Evolutionary conservation across 345 rosid species (phyloP), one percentile per base, ranked within the genome.

Genomic region (Gossypium herbaceum): DNA sequence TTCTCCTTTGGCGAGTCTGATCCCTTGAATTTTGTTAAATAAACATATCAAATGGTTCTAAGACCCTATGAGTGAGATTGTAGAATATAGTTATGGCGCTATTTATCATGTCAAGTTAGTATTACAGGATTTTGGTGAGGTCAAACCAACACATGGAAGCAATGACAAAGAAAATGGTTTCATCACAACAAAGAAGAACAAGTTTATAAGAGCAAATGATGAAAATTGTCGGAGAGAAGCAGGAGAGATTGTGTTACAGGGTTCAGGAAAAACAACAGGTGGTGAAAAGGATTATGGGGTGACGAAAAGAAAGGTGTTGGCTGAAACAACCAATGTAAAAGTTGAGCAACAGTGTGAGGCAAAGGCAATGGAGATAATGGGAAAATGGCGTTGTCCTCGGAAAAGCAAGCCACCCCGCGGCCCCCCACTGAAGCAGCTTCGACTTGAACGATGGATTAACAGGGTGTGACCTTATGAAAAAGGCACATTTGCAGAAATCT

Each of bases 331-430:
- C 52, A 91, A 90, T 71, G 74, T 83, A 54, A 89, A 87, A 75
- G 75, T 80, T 43, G 86, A 83, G 48, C 73, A 47, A 25, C 73
- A 55, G 29, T 12, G 62, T 22, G 73, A 55, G 73, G 84, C 56
- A 1, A 76, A 58, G 74, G 82, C 58, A 2, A 74, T 44, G 17
- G 94, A 71, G 66, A 78, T 78, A 9, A 73, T 88, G 11, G 96
- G 96, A 24, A 91, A 89, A 84, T 93, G 94, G 97, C 73, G 73
- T 12, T 93, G 98, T 29, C 98, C 98, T n/a, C 96, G 82, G 72
- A 90, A 82, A 77, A 85, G 83, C 63, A 92, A 92, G 79, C 85
- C 91, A 47, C 79, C 74, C 22, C 71, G 73, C n/a, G 90, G 84
- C 57, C 98, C 97, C 52, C 92, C 94, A 25, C 4, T 86, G 87